Conservation (phyloP, 2,329 filamentous ascomycete genomes). For the Xylaria sp. region DNA sequence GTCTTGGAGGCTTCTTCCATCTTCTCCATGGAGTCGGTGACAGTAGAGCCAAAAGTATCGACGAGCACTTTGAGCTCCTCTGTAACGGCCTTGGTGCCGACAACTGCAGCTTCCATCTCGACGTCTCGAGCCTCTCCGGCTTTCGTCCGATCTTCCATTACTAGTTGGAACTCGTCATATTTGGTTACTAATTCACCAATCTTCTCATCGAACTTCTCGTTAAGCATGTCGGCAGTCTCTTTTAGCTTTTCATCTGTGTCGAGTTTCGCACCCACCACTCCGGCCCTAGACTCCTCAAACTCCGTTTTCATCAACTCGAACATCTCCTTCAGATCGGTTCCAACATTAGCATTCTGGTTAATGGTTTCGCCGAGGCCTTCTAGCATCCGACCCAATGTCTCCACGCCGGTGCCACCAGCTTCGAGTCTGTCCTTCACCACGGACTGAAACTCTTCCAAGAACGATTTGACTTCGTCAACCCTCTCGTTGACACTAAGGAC, state of each 20-base stretch:
- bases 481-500: constrained; percentile 81
- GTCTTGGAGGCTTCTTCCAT: constrained; percentile 89
- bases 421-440: constrained; percentile 81
- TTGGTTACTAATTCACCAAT: constrained; percentile 84
- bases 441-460: constrained; percentile 82
- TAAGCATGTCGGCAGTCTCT: constrained; percentile 64
- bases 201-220: constrained; percentile 69
- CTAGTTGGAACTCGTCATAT: constrained; percentile 84
- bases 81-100: constrained; percentile 79
- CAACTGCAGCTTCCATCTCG: constrained; percentile 78
- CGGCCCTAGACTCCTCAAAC: constrained; percentile 85
- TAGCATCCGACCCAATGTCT: constrained; percentile 76
- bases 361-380: constrained; percentile 74
- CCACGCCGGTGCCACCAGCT: constrained; percentile 77
- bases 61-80: constrained; percentile 90
- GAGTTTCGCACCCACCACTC: constrained; percentile 83
- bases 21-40: constrained; percentile 86
- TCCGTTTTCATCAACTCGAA: constrained; percentile 82
- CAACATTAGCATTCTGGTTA: constrained; percentile 65
- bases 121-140: constrained; percentile 78
- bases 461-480: constrained; percentile 80
- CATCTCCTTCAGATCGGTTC: constrained; percentile 76
- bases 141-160: constrained; percentile 78
- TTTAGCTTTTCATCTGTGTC: constrained; percentile 83
- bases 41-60: constrained; percentile 82